Evolutionary conservation across 306 rosid species (phyloP), one percentile per base, ranked within the genome.

Genomic region (Ammopiptanthus mongolicus): DNA sequence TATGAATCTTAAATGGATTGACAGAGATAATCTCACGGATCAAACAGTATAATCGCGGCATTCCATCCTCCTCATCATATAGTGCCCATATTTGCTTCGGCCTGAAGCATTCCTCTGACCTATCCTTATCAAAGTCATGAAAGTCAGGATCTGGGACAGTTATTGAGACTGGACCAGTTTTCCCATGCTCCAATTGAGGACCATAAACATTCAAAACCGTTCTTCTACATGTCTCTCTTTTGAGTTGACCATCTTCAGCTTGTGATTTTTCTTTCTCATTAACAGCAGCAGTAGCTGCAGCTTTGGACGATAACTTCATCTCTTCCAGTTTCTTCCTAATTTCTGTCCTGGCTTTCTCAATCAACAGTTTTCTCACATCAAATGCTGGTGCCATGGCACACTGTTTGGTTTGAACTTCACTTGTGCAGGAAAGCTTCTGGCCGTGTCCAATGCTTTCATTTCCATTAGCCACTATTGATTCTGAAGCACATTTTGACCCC

Each of bases 51-150:
- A 96, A 84, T 34, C 99, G 93, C 19, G 99, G 99, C 99, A 96
- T 96, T 22, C 98, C 98, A 74, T 96, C 99, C 68, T 93, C 98
- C 80, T 96, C 99, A 51, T 96, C 99, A 76, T 96, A 96, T 57
- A 96, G 77, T 65, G 99, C 99, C 99, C 99, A 96, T 87, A 96
- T 90, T 81, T 96, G 99, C 87, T 92, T 96, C 13, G 98, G 96
- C 85, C 63, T 89, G 88, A 96, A 96, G 84, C 98, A 90, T 78
- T 91, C 90, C 83, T 96, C 99, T 13, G 97, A 85, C 69, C 99
- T 89, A 78, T 92, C 98, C 42, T 88, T 89, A 82, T 96, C 99
- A 44, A 96, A 96, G 83, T 92, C 97, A 79, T 96, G 98, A 79
- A 96, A 96, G 86, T 96, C 99, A 0, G 99, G 80, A 86, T 96